Evolutionary conservation across 1,139 yeast species (phyloP), one percentile per base, ranked within the genome.

Genomic region (Yamadazyma trypodendri): DNA sequence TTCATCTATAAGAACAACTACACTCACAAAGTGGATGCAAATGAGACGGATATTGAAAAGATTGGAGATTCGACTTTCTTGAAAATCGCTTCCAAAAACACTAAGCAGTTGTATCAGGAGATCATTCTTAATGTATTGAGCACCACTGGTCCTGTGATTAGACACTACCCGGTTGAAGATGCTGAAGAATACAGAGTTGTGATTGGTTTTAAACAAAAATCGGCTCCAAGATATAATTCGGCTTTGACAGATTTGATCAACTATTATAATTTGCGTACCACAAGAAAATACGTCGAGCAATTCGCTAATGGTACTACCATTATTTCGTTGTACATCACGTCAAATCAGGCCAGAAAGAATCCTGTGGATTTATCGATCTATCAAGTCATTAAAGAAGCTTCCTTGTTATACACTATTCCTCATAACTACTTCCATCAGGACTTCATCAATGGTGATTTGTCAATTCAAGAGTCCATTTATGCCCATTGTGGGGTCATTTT

Each of bases 401-500:
- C 97, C 6, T 75, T 92, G 54, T 72, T 92, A 51, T 92, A 86
- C 64, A 87, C 96, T 55, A 78, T 92, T 50, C 98, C 98, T 32
- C 84, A 85, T 62, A 87, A 88, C 55, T 75, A 77, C 52, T 90
- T 90, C 72, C 84, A 83, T 52, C 72, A 76, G 38, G 74, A 82
- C 43, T 90, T 90, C 58, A 82, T 84, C 46, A 63, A 72, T 40
- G 86, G 94, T 40, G 82, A 81, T 49, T 76, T 90, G 61, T 89
- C 97, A 1, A 79, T 94, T 52, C 98, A 92, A 65, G 97, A 92
- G 65, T 79, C 92, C 36, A 83, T 90, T 45, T 92, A 92, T 60
- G 95, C 97, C 31, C 97, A 92, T 62, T 84, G 89, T 56, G 96
- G 92, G 51, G 86, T 87, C 38, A 86, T 89, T 44, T 92, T 92